These are phyloP conservation scores for Tuber calosporum DNA, from an alignment of 495 filamentous ascomycete species.

Conservation along the genomic window DNA sequence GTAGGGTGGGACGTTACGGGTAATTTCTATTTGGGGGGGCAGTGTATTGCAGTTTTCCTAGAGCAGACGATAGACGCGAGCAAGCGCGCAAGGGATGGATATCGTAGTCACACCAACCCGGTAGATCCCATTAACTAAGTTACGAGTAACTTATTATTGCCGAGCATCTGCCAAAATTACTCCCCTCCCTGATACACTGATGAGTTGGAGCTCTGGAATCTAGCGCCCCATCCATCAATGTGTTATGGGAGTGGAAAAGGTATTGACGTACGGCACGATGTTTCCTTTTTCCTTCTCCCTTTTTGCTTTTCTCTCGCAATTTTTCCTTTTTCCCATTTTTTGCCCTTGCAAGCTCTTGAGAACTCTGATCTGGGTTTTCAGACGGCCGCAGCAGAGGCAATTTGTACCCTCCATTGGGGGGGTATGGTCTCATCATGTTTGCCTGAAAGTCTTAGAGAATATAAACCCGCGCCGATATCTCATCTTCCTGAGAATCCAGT, in stretches of 20 bases:
- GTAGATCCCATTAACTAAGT: too few species aligned
- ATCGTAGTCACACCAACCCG: too few species aligned
- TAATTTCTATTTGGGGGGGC: neutral
- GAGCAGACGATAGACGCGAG: slow-evolving; percentile 2
- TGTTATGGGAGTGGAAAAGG: neutral
- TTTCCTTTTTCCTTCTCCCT: neutral
- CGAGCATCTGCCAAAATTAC: too few species aligned
- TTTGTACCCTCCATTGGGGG: neutral
- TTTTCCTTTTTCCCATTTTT: neutral
- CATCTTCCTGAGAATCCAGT: neutral
- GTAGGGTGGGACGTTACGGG: neutral
- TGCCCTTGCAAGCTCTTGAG: neutral
- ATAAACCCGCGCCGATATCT: neutral
- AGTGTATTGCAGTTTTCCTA: neutral
- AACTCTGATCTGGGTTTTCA: neutral
- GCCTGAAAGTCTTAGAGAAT: neutral
- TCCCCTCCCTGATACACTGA: too few species aligned
- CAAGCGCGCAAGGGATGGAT: neutral
- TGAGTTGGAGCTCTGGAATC: neutral
- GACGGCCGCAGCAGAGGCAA: neutral
- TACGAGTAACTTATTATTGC: too few species aligned
- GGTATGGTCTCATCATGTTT: neutral
- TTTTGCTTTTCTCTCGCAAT: neutral
- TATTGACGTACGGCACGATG: neutral
- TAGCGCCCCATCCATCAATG: neutral